Evolutionary conservation across 164 flowering plant genomes (phyloP).

Genomic region (Piper longum): DNA sequence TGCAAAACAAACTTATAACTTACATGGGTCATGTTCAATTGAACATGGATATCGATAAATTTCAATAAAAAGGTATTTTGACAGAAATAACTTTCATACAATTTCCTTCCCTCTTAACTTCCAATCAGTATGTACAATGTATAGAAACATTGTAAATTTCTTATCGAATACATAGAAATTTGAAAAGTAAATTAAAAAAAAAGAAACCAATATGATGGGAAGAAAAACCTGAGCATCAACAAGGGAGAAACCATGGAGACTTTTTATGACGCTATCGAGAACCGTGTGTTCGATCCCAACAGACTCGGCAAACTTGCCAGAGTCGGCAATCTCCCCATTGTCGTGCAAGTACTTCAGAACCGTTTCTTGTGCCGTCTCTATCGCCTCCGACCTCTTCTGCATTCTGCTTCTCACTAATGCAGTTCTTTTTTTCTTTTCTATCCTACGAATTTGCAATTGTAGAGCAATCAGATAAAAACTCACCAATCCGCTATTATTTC

Average conservation of each 20-base stretch:
- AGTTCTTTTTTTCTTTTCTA: no score
- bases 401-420: not conserved
- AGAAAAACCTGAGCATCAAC: slow-evolving; percentile 58
- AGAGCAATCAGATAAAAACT: no score
- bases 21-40: no score
- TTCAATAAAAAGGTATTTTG: no score
- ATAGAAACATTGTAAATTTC: no score
- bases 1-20: no score
- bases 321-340: slow-evolving; percentile 48
- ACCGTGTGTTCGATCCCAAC: slow-evolving; percentile 49
- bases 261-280: slow-evolving; percentile 60
- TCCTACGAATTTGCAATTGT: no score
- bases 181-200: not conserved
- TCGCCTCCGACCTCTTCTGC: not conserved
- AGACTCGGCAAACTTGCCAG: slow-evolving; percentile 49
- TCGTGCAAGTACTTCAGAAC: slow-evolving; percentile 42
- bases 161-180: no score
- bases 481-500: no score
- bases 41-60: no score
- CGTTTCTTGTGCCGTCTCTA: slow-evolving; percentile 74
- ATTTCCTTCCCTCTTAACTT: not conserved
- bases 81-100: not conserved
- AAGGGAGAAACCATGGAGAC: slow-evolving; percentile 57
- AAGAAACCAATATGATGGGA: not conserved
- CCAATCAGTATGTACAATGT: no score